Base-by-base conservation (phyloP, 345 rosid genomes). In the Eutrema japonicum region DNA sequence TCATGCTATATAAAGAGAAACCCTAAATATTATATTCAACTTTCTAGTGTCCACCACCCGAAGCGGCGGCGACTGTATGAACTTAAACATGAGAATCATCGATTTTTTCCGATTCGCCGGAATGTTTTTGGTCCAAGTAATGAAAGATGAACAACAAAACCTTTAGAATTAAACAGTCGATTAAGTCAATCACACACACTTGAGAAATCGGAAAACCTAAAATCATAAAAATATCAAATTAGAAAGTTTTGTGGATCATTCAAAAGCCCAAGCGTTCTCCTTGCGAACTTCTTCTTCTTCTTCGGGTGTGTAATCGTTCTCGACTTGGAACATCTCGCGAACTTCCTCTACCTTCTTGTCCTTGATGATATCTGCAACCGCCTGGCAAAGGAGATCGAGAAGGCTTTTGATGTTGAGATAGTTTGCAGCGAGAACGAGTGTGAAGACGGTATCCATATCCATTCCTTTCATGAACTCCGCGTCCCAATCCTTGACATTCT, bases 181-280 rank as follows among this genome's bases (percentile, higher is more conserved):
- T 13, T 53, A 53, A 12, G 36, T 60, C 47, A 40, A 11, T 26
- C 65, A 60, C 16, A n/a, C 49, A 26, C 49, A 41, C 35, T 59
- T 10, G 61, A 38, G 13, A 51, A 4, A 51, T 2, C 33, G 7
- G 1, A 37, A 42, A 40, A 22, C 22, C 22, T 11, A 6, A 60
- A 26, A 26, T 0, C 5, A 16, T 16, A 16, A 41, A 60, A 13
- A 41, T 14, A 48, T 7, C 7, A 45, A 13, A 32, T 32, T 14
- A 12, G 18, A 54, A 54, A 9, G 29, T 27, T 26, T 51, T 50
- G 2, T 30, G 29, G 33, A 55, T 32, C 81, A 85, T 37, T 83
- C 69, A 51, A 88, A 90, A 18, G 90, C 89, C 92, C 96, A 90
- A 33, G 47, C 81, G 74, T 85, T 80, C 56, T 84, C 88, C 64